Evolutionary conservation across 139 green algal genomes (phyloP), one percentile per base, ranked within the genome.

Genomic region (Penium margaritaceum): DNA sequence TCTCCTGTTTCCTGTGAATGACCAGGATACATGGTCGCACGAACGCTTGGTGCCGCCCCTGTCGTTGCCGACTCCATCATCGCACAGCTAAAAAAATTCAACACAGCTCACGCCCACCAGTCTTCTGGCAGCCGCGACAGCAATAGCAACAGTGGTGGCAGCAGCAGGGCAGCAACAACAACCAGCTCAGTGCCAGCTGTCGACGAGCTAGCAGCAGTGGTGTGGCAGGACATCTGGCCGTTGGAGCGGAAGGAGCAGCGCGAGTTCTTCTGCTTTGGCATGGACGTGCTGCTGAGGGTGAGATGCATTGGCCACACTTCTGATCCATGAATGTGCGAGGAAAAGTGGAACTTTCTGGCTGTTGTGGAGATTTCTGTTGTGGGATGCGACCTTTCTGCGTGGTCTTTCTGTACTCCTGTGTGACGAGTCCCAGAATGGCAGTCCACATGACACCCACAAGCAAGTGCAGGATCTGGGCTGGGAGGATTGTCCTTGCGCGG

Each of bases 211-310:
- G 67, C 90, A 1, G 84, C 81, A 3, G 65, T 65, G 5, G 84
- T 98, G 27, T 98, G 93, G 93, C 33, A 62, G 3, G 70, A 84
- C 32, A 87, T 91, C 34, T 98, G 93, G 93, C 93, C 93, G 0
- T 62, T 90, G 63, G 82, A 92, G 70, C 87, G 93, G 32, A 75
- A 95, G n/a, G 77, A 84, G 54, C 93, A 97, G 82, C 85, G 93
- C 1, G 92, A 90, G 46, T 98, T 97, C 75, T 95, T 96, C 80
- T 86, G 72, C 35, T 97, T 97, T 83, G 93, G 93, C 58, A 97
- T 97, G 92, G 91, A 98, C 43, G 67, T 89, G 36, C 68, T 77
- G 54, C 57, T 80, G 17, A 74, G 41, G 51, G 55, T 79, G 34
- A 29, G n/a, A n/a, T n/a, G n/a, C n/a, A n/a, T n/a, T n/a, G n/a